Base-by-base conservation (phyloP, 78 protist genomes). In the Bodo saltans region DNA sequence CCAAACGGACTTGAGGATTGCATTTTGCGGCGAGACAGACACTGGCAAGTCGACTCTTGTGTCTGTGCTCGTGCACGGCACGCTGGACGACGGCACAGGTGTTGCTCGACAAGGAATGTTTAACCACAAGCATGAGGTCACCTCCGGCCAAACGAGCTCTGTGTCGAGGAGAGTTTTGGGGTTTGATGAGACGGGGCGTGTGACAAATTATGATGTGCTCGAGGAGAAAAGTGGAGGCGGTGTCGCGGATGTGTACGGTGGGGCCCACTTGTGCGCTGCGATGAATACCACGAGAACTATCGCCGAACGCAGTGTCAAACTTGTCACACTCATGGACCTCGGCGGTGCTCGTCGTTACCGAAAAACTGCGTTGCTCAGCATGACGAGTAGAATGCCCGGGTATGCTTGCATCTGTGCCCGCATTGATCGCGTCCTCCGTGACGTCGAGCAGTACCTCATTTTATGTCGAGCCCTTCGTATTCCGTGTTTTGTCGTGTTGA, bases 11-110 rank as follows among this genome's bases (percentile, higher is more conserved):
- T 72, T 94, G n/a, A 78, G 94, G 30, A 74, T 92, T 3, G 92
- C 93, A 23, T 86, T 93, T 33, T 72, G 69, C 42, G 97, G 97
- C 32, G 89, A 92, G 12, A 91, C 87, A 8, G 95, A 91, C 60
- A 27, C 87, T 0, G 96, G 96, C 34, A 92, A 92, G 11, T 39
- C 67, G 27, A 76, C 81, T 3, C 12, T 76, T 1, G 42, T 93
- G 3, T 92, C 94, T 0, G 96, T 95, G 32, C 83, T 93, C 32
- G 87, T 89, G n/a, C 27, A 84, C 30, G 96, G 96, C 40, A 81
- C 41, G 34, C 85, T 94, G 21, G 98, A 95, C 85, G 88, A 95
- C 82, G 98, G 98, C 0, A 80, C 96, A 29, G 98, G 98, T 11
- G 68, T 27, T n/a, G 92, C 94, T 1, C 88, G 98, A 32, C 39